phyloP scores from a whole-genome alignment of 1,139 yeast genomes.

The Pneumocystis wakefieldiae region DNA sequence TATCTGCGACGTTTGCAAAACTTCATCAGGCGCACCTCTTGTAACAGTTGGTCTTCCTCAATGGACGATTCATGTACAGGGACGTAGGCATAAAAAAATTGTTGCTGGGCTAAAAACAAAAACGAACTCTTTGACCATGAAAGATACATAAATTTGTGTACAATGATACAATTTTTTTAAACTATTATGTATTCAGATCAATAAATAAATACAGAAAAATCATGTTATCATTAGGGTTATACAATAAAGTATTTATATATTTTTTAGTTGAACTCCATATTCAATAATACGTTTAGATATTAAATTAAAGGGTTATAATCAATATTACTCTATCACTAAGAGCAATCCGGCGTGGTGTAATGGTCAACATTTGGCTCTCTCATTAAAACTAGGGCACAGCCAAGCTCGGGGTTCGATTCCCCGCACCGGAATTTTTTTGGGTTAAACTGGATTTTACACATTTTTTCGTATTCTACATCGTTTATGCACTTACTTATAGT shows the following conservation, averaged over 20 bases:
- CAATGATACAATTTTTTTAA: no score
- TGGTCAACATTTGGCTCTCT: slow-evolving; percentile 1
- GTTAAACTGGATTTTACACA: not conserved
- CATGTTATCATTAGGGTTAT: no score
- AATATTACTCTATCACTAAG: no score
- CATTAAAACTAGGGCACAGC: not conserved
- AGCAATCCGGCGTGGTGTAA: not conserved
- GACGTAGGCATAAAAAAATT: not conserved
- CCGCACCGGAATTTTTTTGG: not conserved
- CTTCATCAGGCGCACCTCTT: not conserved
- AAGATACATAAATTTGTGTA: no score
- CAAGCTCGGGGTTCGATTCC: slow-evolving; percentile 1
- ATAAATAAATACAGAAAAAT: no score
- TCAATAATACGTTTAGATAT: not conserved
- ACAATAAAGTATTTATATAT: no score
- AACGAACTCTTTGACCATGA: no score
- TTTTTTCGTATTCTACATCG: not conserved
- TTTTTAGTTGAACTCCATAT: not conserved
- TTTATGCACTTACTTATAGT: no score
- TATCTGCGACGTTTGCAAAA: not conserved
- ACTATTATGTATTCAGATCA: no score
- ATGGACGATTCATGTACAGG: not conserved
- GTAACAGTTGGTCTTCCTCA: not conserved
- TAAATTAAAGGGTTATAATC: not conserved
- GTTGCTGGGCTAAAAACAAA: not conserved